Evolutionary conservation across 2,329 filamentous ascomycete genomes (phyloP), one percentile per base, ranked within the genome.

Genomic region (Pestalotiopsis sp.): DNA sequence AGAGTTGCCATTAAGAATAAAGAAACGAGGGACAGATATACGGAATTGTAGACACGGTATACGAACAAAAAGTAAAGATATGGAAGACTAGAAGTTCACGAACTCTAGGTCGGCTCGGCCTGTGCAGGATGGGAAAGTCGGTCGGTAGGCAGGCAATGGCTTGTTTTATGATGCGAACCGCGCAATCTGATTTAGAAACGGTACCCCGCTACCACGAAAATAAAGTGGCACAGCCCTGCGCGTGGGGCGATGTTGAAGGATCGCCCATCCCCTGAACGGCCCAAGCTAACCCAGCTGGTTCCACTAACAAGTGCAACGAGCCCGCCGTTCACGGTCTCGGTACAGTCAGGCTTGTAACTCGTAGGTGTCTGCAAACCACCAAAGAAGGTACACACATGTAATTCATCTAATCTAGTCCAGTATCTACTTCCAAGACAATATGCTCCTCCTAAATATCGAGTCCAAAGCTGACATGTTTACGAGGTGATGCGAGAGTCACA

Each of bases 221-320:
- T n/a, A 20, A 45, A 59, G 56, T 57, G 65, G 65, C 65, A 67
- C 65, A 67, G 65, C 65, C 65, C 65, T 67, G 65, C 56, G 52
- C 25, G 64, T 45, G 39, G 38, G 65, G 58, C 65, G 65, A 67
- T 67, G 38, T 38, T 38, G 12, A 17, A 38, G 31, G 31, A 36
- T 36, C 7, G 31, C 2, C 7, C 31, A 9, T 36, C 31, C 31
- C 31, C 31, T 36, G 31, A 7, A 36, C 31, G 7, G 31, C 31
- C 31, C 31, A 36, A 36, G 31, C 31, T 36, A 31, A n/a, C 63
- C 45, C 63, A 31, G 23, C 12, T 12, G 31, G 9, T 31, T 0
- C 17, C 11, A 39, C 59, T 62, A 62, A 17, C 17, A n/a, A 20
- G 17, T 9, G 31, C 31, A 36, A 36, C 31, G 31, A 6, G 31